Evolutionary conservation across 805 yeast species (phyloP).

Genomic region (Komagataella populi): DNA sequence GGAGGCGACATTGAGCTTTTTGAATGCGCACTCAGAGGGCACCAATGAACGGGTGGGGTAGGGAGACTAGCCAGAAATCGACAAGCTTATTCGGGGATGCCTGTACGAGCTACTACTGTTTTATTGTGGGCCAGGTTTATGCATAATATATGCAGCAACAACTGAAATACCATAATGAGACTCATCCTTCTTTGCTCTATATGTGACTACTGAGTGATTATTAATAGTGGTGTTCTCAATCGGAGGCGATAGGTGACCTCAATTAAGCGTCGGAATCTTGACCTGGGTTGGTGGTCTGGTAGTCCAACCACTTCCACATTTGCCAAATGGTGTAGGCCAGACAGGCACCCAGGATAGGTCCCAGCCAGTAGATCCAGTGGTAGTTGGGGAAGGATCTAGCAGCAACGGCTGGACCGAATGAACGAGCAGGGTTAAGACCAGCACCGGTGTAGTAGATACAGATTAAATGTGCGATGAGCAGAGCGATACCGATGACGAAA

Average conservation of each 20-base stretch:
- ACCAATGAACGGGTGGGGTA: no score
- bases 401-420: conserved; percentile 39
- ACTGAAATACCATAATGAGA: background rate
- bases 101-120: background rate
- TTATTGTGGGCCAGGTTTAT: background rate
- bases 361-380: conserved; percentile 91
- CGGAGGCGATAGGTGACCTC: background rate
- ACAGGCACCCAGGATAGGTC: conserved; percentile 63
- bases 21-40: no score
- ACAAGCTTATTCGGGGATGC: background rate
- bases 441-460: conserved; percentile 40
- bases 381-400: conserved; percentile 68
- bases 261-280: conserved; percentile 41
- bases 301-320: conserved; percentile 48
- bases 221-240: background rate
- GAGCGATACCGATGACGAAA: conserved; percentile 42
- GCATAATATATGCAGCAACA: background rate
- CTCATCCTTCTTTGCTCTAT: background rate
- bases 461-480: conserved; percentile 27
- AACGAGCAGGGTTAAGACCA: conserved; percentile 42
- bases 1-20: no score
- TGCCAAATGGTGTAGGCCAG: conserved; percentile 60
- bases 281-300: conserved; percentile 58
- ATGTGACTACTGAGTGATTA: background rate
- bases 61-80: background rate